Base-by-base conservation (phyloP, 805 yeast genomes). In the Wickerhamomyces bovis region DNA sequence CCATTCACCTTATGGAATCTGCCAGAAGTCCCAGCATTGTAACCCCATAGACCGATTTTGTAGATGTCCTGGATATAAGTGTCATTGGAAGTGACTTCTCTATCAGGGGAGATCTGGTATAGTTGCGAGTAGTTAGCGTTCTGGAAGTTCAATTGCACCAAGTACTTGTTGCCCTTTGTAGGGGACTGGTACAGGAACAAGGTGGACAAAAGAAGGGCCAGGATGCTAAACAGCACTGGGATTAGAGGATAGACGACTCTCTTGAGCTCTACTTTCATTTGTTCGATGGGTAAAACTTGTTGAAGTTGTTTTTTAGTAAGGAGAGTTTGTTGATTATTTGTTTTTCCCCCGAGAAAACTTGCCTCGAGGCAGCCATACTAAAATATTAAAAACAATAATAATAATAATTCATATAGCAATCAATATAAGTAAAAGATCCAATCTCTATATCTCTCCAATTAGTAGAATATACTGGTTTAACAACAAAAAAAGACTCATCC, bases 401-500 rank as follows among this genome's bases (percentile, higher is more conserved):
- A n/a, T n/a, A n/a, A n/a, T n/a, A n/a, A n/a, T n/a, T n/a, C n/a
- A n/a, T n/a, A n/a, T n/a, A n/a, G n/a, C n/a, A n/a, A n/a, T n/a
- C n/a, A n/a, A n/a, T n/a, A n/a, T n/a, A n/a, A n/a, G n/a, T n/a
- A n/a, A n/a, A n/a, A n/a, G n/a, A n/a, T n/a, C n/a, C n/a, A n/a
- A n/a, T n/a, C n/a, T n/a, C n/a, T n/a, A n/a, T n/a, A n/a, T n/a
- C n/a, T n/a, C n/a, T n/a, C n/a, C n/a, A n/a, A n/a, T n/a, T n/a
- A n/a, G n/a, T n/a, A n/a, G n/a, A n/a, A n/a, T n/a, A n/a, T n/a
- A n/a, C n/a, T n/a, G n/a, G n/a, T n/a, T n/a, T n/a, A n/a, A n/a
- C n/a, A n/a, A n/a, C n/a, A n/a, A n/a, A n/a, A n/a, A n/a, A n/a
- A 31, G 35, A 15, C 18, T 16, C 35, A 31, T 8, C 56, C 60